Percentiles rank a stretch among this genome's conserved stretches.
These are phyloP conservation scores for Diplodia sapinea DNA, from an alignment of 2,329 filamentous ascomycete genomes.

Conservation along the genomic window DNA sequence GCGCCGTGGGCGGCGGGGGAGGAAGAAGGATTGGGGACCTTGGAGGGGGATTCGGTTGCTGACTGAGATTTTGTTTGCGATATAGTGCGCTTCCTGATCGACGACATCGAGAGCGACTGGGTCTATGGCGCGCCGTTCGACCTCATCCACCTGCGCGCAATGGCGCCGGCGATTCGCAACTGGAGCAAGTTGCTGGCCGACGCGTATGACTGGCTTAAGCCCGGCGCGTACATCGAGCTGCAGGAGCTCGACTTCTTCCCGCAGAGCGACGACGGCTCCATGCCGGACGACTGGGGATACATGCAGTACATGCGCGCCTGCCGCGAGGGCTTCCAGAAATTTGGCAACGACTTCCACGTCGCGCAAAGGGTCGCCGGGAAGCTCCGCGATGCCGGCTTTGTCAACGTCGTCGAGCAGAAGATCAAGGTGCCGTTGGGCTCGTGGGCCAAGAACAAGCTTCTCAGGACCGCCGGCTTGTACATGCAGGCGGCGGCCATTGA, in stretches of 20 bases:
- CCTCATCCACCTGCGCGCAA: conserved; percentile 56
- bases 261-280: conserved; percentile 52
- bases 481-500: conserved; percentile 37
- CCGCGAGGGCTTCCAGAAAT: conserved; percentile 11
- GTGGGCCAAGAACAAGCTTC: conserved; percentile 37
- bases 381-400: conserved; percentile 50
- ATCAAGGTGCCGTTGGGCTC: conserved; percentile 40
- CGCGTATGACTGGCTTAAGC: conserved; percentile 46
- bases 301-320: conserved; percentile 4
- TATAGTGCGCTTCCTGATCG: conserved; percentile 56
- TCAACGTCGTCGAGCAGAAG: conserved; percentile 48
- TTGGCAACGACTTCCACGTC: conserved; percentile 23
- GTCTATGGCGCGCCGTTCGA: conserved; percentile 51
- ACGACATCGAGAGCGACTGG: conserved; percentile 55
- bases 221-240: conserved; percentile 58
- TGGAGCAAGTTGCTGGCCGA: conserved; percentile 56
- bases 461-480: conserved; percentile 35
- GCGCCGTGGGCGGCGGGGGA: not conserved
- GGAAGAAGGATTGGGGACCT: too few species aligned
- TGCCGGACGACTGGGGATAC: conserved; percentile 34
- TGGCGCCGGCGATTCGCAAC: conserved; percentile 61
- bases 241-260: conserved; percentile 53
- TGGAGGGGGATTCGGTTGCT: not conserved
- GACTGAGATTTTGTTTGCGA: not conserved
- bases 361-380: conserved; percentile 30